Base-by-base conservation (phyloP, 2,329 filamentous ascomycete species). In the Nothophaeocryptopus gaeumannii region DNA sequence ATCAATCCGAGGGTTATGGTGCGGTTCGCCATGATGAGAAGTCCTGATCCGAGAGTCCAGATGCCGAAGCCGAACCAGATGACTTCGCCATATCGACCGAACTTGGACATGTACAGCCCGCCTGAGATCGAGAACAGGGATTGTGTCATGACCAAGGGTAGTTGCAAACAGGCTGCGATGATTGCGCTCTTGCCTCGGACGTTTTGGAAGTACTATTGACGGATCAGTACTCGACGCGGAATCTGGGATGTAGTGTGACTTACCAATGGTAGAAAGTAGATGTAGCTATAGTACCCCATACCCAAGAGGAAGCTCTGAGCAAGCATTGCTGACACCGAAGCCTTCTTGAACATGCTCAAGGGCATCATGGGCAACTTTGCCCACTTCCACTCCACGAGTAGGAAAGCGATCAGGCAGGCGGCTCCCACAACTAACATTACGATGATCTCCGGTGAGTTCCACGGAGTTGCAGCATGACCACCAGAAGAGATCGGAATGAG, bases 401-500 rank as follows among this genome's bases (percentile, higher is more conserved):
- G 43, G 54, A 84, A 84, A 14, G 34, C 20, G 11, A 47, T 15
- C 26, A 78, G 61, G 10, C 72, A 74, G 14, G 74, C 60, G 0
- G 66, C 65, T 12, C 79, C 79, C 10, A 82, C 67, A 0, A 67
- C 66, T 10, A 85, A 68, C 79, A 84, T 82, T 33, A 74, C 73
- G 15, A 85, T 81, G 1, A 82, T 76, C 73, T 82, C 74, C 0
- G 80, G 70, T 8, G 77, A 80, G 26, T 71, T 60, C 79, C 79
- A 82, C 3, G 71, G 63, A 0, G 75, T 73, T 1, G 78, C 80
- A 12, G 46, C 52, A 39, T 58, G 55, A 4, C 63, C 63, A 49
- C 78, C 81, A 12, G 81, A 81, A 2, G 81, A 84, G 10, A 86
- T 76, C 0, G 83, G 83, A 38, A 86, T 82, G 13, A 86, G 70